These are phyloP conservation scores for Evansstolkia leycettana DNA, from an alignment of 495 filamentous ascomycete species.

Conservation along the genomic window DNA sequence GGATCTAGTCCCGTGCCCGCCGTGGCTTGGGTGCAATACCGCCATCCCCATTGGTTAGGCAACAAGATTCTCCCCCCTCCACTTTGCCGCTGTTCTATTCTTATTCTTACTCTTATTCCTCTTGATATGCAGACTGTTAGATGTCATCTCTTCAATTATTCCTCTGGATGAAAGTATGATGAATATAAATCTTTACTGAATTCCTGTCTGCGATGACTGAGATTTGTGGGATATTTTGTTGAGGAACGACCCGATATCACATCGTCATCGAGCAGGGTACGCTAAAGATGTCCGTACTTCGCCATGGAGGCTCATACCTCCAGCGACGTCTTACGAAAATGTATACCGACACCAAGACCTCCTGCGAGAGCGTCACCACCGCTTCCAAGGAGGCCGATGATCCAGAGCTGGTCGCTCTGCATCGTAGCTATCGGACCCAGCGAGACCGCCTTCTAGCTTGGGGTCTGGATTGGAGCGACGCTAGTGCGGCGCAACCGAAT, in stretches of 20 bases:
- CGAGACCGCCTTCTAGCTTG: constrained; percentile 63
- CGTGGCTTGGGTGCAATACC: constrained; percentile 17
- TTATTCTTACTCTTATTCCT: constrained; percentile 10
- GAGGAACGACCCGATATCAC: too few species aligned
- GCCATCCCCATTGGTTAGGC: constrained; percentile 35
- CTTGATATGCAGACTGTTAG: background rate
- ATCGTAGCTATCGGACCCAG: constrained; percentile 45
- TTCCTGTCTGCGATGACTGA: too few species aligned
- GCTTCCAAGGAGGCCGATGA: constrained; percentile 46
- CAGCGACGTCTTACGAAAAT: constrained; percentile 71
- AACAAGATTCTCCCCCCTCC: constrained; percentile 31
- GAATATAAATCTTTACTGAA: too few species aligned
- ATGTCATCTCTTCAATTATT: background rate
- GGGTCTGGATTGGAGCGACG: constrained; percentile 85
- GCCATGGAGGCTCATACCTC: constrained; percentile 35
- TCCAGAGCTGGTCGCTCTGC: constrained; percentile 41
- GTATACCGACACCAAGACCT: constrained; percentile 86
- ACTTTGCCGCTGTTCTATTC: constrained; percentile 11
- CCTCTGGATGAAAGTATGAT: too few species aligned
- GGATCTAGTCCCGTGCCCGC: constrained; percentile 19
- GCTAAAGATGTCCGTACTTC: constrained; percentile 39
- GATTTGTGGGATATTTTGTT: too few species aligned
- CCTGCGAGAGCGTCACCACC: constrained; percentile 70
- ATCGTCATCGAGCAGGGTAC: too few species aligned
- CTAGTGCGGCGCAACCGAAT: constrained; percentile 49